Conservation (phyloP, 2,329 filamentous ascomycete species). For the Rhytidhysteron rufulum region DNA sequence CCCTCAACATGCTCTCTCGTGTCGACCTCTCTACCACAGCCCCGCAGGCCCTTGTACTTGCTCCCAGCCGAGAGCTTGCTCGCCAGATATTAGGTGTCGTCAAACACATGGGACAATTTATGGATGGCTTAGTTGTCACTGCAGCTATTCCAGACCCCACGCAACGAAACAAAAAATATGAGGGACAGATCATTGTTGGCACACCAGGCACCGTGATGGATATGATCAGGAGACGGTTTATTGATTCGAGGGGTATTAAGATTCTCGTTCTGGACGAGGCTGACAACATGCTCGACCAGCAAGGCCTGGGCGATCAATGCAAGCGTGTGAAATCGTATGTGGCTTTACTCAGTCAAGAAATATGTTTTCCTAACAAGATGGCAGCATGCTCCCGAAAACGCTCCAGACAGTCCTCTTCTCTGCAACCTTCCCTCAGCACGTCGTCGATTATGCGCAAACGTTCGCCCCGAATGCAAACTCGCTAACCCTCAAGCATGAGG, state of each 20-base stretch:
- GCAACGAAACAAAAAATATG: slow-evolving; percentile 64
- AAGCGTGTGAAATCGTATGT: slow-evolving; percentile 78
- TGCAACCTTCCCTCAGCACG: slow-evolving; percentile 84
- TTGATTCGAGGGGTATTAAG: slow-evolving; percentile 69
- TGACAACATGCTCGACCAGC: slow-evolving; percentile 97
- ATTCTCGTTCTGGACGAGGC: slow-evolving; percentile 93
- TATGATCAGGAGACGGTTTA: slow-evolving; percentile 70
- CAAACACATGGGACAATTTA: slow-evolving; percentile 76
- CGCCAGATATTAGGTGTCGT: slow-evolving; percentile 90
- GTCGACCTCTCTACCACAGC: slow-evolving; percentile 67
- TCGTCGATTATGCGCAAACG: slow-evolving; percentile 74
- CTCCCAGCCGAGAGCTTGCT: slow-evolving; percentile 89
- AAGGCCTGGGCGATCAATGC: slow-evolving; percentile 93
- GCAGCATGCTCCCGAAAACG: slow-evolving; percentile 65
- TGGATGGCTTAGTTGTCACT: slow-evolving; percentile 69
- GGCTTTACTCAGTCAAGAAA: not conserved
- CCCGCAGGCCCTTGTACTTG: slow-evolving; percentile 84
- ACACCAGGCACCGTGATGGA: slow-evolving; percentile 93
- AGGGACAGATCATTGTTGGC: slow-evolving; percentile 79
- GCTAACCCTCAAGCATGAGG: slow-evolving; percentile 82
- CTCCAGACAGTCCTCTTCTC: slow-evolving; percentile 95
- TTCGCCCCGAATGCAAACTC: slow-evolving; percentile 85
- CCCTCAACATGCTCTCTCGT: slow-evolving; percentile 84
- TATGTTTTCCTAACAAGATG: slow-evolving; percentile 27
- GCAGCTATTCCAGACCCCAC: slow-evolving; percentile 79